Base-by-base conservation (phyloP, 257 asterid genomes). In the Verbascum thapsus region DNA sequence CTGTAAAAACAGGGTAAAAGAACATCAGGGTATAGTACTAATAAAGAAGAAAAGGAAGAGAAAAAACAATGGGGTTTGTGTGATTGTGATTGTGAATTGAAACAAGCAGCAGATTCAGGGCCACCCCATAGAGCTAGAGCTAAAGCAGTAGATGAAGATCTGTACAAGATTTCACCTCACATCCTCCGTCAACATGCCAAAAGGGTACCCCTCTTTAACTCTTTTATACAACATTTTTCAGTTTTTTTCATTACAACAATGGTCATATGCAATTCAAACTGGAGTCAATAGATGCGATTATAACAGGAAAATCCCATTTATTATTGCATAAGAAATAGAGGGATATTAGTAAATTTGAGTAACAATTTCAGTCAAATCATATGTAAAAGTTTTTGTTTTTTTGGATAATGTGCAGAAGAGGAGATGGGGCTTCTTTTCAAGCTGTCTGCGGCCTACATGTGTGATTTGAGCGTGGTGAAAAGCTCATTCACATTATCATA, bases 121-220 rank as follows among this genome's bases (percentile, higher is more conserved):
- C 52, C 85, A 4, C 64, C 69, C 2, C 58, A 61, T 2, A 58
- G 61, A 51, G 7, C 58, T 1, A 66, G 83, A 13, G 71, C 83
- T 0, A 90, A 86, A 70, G 90, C 95, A 10, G 95, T 90, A 11
- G 97, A 90, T 72, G 97, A 90, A 69, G 97, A 90, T 68, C 55
- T 90, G 23, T 90, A 90, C 85, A 87, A 81, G 80, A 90, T 90
- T 16, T 90, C 97, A 0, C 97, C 97, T 30, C 75, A 74, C 1
- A 76, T 90, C 43, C 90, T 87, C 77, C 80, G 77, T 13, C 75
- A 83, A 39, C 86, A 70, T 15, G 20, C 76, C 77, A 81, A 73
- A 78, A 76, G 71, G 78, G 97, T 88, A 52, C 3, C 6, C 53
- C 17, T 48, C 1, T 15, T 1, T 50, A 39, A 39, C 44, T 8